Percentiles rank a stretch among this genome's conserved stretches.
Evolutionary conservation across 768 basidiomycete genomes (phyloP).

Genomic region (Dacryopinax primogenitus): DNA sequence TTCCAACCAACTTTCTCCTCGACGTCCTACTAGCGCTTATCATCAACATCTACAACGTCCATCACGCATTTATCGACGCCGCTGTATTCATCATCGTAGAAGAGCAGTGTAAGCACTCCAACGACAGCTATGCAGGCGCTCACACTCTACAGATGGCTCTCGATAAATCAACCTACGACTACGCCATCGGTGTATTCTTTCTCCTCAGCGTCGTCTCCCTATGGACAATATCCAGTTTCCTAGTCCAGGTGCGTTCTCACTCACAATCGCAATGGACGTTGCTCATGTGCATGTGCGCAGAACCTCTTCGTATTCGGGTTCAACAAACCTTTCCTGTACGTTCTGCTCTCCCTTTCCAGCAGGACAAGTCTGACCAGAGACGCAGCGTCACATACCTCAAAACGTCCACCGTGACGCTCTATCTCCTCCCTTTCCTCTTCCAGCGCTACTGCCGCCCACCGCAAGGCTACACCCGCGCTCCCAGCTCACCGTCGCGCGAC

Average conservation of each 20-base stretch:
- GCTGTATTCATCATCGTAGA: no score
- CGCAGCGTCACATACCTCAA: constrained; percentile 78
- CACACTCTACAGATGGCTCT: not conserved
- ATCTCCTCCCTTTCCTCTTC: constrained; percentile 45
- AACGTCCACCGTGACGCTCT: constrained; percentile 76
- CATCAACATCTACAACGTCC: not conserved
- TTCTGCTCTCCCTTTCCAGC: constrained; percentile 11
- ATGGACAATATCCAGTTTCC: constrained; percentile 81
- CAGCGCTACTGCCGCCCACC: constrained; percentile 5
- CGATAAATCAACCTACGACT: constrained; percentile 22
- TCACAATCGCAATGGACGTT: constrained; percentile 9
- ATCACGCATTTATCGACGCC: no score
- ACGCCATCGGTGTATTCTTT: constrained; percentile 49
- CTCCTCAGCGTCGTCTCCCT: constrained; percentile 65
- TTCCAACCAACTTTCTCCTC: not conserved
- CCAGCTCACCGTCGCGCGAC: not conserved
- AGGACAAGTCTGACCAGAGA: constrained; percentile 8
- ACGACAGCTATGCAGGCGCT: not conserved
- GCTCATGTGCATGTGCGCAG: constrained; percentile 20
- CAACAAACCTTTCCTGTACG: constrained; percentile 80
- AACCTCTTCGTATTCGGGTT: constrained; percentile 52
- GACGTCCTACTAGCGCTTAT: not conserved
- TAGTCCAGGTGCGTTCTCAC: constrained; percentile 52
- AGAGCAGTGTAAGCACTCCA: no score
- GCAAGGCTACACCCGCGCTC: not conserved